phyloP scores from a whole-genome alignment of 2,329 filamentous ascomycete species.

The Colletotrichum tofieldiae region DNA sequence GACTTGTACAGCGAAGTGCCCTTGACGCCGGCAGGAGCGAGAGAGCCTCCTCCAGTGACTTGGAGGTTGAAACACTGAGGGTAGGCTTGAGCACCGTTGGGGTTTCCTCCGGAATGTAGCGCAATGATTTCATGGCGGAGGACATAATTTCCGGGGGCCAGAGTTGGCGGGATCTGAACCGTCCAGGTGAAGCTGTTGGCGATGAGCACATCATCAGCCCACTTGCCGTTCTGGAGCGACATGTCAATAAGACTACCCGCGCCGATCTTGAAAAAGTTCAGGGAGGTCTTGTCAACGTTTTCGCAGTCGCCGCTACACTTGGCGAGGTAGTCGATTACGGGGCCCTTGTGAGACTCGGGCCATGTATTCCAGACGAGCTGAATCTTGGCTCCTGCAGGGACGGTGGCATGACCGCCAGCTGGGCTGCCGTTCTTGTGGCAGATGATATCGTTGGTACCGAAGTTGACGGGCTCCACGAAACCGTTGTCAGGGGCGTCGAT shows the following conservation, averaged over 20 bases:
- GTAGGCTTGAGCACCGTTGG: slow-evolving; percentile 64
- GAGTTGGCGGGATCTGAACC: slow-evolving; percentile 62
- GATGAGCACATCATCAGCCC: slow-evolving; percentile 71
- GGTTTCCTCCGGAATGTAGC: slow-evolving; percentile 63
- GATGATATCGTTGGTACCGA: slow-evolving; percentile 59
- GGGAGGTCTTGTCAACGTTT: slow-evolving; percentile 63
- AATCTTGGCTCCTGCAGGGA: slow-evolving; percentile 72
- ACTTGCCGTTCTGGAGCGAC: slow-evolving; percentile 60
- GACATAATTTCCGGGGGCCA: slow-evolving; percentile 68
- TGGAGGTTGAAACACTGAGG: slow-evolving; percentile 67
- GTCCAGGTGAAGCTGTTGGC: slow-evolving; percentile 63
- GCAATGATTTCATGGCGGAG: slow-evolving; percentile 71
- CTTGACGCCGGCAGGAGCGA: slow-evolving; percentile 50
- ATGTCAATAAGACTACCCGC: slow-evolving; percentile 66
- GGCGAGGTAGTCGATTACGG: slow-evolving; percentile 74
- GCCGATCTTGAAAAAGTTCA: slow-evolving; percentile 74
- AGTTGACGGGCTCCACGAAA: slow-evolving; percentile 62
- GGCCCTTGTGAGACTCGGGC: slow-evolving; percentile 75
- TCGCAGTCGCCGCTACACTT: slow-evolving; percentile 67
- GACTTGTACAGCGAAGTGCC: slow-evolving; percentile 56
- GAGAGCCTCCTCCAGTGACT: slow-evolving; percentile 58
- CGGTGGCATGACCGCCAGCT: slow-evolving; percentile 57
- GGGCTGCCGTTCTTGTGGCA: slow-evolving; percentile 62
- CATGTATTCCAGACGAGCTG: slow-evolving; percentile 77
- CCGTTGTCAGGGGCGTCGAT: slow-evolving; percentile 57